These are phyloP conservation scores for Aspergillus arachidicola DNA, from an alignment of 2,329 filamentous ascomycete genomes.

Conservation along the genomic window DNA sequence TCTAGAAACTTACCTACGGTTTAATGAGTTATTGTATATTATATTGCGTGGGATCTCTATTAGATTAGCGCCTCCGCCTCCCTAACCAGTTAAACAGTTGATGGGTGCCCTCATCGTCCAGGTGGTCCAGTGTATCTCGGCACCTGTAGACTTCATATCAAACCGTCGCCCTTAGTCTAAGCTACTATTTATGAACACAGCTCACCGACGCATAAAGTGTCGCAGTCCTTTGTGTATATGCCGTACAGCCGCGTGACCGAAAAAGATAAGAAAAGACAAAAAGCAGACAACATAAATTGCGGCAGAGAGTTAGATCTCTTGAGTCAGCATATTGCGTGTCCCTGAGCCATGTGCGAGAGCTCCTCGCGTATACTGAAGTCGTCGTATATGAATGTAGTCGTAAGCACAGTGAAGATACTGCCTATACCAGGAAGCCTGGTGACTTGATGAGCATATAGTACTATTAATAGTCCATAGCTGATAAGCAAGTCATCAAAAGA, in stretches of 20 bases:
- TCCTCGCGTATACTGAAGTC: not conserved
- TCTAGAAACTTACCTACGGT: not conserved
- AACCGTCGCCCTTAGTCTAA: not conserved
- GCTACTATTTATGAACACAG: not conserved
- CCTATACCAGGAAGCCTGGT: not conserved
- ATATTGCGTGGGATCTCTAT: not conserved
- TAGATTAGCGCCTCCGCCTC: not conserved
- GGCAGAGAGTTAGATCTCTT: not conserved
- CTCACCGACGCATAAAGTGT: not conserved
- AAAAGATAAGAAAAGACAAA: too few relatives aligned
- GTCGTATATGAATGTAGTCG: not conserved
- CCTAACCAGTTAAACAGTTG: not conserved
- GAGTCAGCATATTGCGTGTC: not conserved
- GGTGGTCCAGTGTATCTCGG: not conserved
- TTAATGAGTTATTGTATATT: not conserved
- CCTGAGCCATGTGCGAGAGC: not conserved
- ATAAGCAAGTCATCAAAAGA: not conserved
- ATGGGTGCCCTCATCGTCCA: not conserved
- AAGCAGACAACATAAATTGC: not conserved
- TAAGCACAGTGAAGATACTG: not conserved
- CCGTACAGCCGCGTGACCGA: not conserved
- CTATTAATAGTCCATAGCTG: not conserved
- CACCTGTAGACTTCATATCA: not conserved
- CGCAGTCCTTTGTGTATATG: not conserved
- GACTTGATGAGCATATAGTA: not conserved